Conservation (phyloP, 129 eudicot genomes). For the Centaurea solstitialis region DNA sequence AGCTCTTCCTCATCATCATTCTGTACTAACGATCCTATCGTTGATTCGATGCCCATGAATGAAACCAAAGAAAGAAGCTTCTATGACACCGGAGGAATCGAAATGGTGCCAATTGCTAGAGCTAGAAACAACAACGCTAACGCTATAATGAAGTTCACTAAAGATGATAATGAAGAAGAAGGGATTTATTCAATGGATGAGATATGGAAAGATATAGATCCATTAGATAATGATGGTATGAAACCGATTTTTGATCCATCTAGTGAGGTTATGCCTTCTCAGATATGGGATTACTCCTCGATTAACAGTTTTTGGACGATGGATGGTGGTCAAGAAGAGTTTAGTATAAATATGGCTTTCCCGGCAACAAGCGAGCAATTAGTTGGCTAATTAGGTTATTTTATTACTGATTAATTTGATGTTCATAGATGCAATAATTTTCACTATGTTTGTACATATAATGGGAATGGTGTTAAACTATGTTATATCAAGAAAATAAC, state of each 20-base stretch:
- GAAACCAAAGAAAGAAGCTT: conserved; percentile 43
- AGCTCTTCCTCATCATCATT: conserved; percentile 44
- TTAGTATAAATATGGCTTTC: conserved; percentile 31
- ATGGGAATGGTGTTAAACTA: not conserved
- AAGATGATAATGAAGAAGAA: conserved; percentile 20
- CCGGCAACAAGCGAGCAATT: conserved; percentile 27
- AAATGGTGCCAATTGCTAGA: conserved; percentile 18
- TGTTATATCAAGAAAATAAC: not conserved
- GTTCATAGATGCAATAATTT: conserved; percentile 35
- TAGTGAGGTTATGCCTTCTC: conserved; percentile 31
- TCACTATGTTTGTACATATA: conserved; percentile 22
- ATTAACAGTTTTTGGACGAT: conserved; percentile 50
- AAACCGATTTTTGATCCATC: conserved; percentile 34
- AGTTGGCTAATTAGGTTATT: conserved; percentile 21
- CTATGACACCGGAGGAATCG: conserved; percentile 50
- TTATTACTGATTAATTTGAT: conserved; percentile 23
- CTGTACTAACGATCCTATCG: conserved; percentile 31
- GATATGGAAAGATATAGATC: conserved; percentile 71
- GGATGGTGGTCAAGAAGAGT: conserved; percentile 47
- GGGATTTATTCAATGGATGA: conserved; percentile 69
- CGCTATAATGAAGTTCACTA: not conserved
- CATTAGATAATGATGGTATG: conserved; percentile 40
- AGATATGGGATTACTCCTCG: conserved; percentile 62
- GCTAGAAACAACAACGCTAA: conserved; percentile 9
- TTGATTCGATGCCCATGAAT: conserved; percentile 20